phyloP scores from a whole-genome alignment of 2,329 filamentous ascomycete species.

The Talaromyces piceae region DNA sequence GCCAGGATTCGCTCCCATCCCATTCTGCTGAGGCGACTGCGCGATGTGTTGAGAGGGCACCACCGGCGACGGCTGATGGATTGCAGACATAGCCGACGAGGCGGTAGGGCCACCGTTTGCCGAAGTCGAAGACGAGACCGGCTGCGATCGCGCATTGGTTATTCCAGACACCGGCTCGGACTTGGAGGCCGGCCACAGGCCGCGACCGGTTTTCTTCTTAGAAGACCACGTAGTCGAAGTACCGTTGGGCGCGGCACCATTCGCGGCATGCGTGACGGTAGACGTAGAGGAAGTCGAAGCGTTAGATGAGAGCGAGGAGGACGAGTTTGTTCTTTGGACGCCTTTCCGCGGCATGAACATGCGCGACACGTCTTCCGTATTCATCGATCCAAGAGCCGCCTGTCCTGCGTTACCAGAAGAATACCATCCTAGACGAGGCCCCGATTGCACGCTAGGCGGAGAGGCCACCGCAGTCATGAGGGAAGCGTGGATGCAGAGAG shows the following conservation, averaged over 20 bases:
- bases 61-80: constrained; percentile 55
- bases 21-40: constrained; percentile 57
- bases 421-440: constrained; percentile 56
- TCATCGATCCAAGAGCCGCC: constrained; percentile 63
- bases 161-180: constrained; percentile 58
- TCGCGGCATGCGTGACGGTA: constrained; percentile 31
- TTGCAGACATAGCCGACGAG: constrained; percentile 55
- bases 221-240: constrained; percentile 33
- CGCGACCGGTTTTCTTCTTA: constrained; percentile 43
- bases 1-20: constrained; percentile 38
- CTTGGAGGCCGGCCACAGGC: constrained; percentile 59
- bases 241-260: constrained; percentile 29
- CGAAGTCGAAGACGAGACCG: constrained; percentile 51
- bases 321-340: constrained; percentile 80
- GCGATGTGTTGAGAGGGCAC: constrained; percentile 62
- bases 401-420: constrained; percentile 47
- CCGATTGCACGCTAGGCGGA: constrained; percentile 56
- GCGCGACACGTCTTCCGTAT: constrained; percentile 73
- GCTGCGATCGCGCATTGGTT: constrained; percentile 54
- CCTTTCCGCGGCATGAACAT: constrained; percentile 88
- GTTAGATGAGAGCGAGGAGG: constrained; percentile 65
- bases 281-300: constrained; percentile 45
- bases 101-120: constrained; percentile 44
- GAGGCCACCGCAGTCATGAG: constrained; percentile 61
- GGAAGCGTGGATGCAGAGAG: constrained; percentile 12